Evolutionary conservation across 352 stramenopile genomes (phyloP).

Genomic region (Salisapilia sapeloensis): DNA sequence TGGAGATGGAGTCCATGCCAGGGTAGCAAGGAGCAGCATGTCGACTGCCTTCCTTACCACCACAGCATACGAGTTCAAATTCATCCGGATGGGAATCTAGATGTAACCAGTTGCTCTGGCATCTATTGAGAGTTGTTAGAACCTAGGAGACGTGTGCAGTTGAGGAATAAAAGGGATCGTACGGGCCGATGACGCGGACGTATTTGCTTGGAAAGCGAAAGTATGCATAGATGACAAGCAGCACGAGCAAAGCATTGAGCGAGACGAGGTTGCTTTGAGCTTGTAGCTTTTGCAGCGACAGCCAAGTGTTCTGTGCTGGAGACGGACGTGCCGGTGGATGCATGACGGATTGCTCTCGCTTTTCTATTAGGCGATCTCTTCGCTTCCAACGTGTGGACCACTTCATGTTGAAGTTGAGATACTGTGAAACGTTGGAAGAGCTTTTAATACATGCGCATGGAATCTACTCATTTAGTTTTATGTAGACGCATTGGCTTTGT

Average conservation of each 20-base stretch:
- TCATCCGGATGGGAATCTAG: constrained; percentile 8
- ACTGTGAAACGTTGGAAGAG: too few relatives aligned
- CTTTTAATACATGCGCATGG: too few relatives aligned
- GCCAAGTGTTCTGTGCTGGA: too few relatives aligned
- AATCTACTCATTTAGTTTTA: too few relatives aligned
- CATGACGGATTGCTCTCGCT: too few relatives aligned
- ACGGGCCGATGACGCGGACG: constrained; percentile 51
- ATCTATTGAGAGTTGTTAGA: constrained; percentile 13
- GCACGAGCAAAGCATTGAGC: constrained; percentile 33
- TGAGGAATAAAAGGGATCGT: constrained; percentile 4
- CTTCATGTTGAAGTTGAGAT: too few relatives aligned
- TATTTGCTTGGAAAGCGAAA: constrained; percentile 43
- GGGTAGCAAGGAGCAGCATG: constrained; percentile 37
- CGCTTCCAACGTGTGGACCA: too few relatives aligned
- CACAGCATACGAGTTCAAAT: constrained; percentile 36
- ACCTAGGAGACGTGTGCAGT: neutral
- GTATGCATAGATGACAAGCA: constrained; percentile 34
- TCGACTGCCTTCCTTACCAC: constrained; percentile 7
- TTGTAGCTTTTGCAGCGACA: too few relatives aligned
- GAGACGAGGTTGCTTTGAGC: too few relatives aligned
- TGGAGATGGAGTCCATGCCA: constrained; percentile 37
- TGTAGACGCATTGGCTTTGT: too few relatives aligned
- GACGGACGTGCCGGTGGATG: too few relatives aligned
- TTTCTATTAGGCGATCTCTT: too few relatives aligned
- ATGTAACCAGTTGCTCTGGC: constrained; percentile 47